Conservation (phyloP, 495 filamentous ascomycete genomes). For the Aspergillus haitiensis region DNA sequence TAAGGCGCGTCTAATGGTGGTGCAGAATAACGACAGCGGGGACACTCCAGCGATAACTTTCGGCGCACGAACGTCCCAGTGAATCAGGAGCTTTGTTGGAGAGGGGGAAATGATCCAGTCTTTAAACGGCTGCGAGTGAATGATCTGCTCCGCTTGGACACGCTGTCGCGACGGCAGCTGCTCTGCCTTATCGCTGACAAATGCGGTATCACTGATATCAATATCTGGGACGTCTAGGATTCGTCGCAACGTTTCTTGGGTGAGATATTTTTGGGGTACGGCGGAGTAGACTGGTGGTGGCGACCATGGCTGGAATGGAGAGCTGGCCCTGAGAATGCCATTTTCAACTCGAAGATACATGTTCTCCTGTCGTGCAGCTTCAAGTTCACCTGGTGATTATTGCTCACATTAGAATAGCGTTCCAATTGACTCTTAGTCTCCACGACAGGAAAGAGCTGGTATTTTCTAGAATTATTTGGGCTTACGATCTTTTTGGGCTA, state of each 20-base stretch:
- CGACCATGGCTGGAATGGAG: too few species aligned
- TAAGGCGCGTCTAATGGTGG: neutral
- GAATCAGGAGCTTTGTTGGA: conserved; percentile 4
- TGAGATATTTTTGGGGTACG: neutral
- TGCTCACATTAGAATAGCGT: too few species aligned
- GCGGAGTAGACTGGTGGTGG: too few species aligned
- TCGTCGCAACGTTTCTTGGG: neutral
- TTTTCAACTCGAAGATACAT: too few species aligned
- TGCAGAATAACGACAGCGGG: neutral
- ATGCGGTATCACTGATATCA: neutral
- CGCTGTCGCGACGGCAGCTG: too few species aligned
- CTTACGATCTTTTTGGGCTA: too few species aligned
- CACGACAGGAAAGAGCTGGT: too few species aligned
- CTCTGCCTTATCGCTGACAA: neutral
- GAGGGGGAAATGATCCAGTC: neutral
- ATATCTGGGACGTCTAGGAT: conserved; percentile 6
- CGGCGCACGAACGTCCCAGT: neutral
- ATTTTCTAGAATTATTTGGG: too few species aligned
- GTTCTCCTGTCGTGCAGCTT: too few species aligned
- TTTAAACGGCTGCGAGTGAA: neutral
- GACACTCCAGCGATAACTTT: neutral
- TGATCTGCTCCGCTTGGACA: conserved; percentile 1
- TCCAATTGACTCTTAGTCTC: too few species aligned
- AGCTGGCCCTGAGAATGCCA: too few species aligned
- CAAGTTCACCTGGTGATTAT: too few species aligned